Conservation (phyloP, 371 early-diverging fungal species). For the Quaeritorhiza haematococci region DNA sequence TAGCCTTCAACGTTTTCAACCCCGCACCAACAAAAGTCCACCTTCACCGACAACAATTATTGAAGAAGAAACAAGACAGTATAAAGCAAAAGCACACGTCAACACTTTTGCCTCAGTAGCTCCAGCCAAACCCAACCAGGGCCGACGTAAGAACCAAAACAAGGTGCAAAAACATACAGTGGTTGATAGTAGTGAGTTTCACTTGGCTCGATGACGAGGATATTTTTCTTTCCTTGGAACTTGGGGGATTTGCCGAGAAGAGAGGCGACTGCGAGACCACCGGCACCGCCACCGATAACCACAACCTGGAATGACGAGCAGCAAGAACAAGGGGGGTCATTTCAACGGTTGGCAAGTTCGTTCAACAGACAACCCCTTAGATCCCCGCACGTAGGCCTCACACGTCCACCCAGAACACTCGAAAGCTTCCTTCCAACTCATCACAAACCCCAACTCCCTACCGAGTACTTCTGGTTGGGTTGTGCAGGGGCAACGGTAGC, state of each 20-base stretch:
- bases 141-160: neutral
- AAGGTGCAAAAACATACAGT: slow-evolving; percentile 83
- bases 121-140: neutral
- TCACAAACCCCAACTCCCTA: too few relatives aligned
- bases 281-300: slow-evolving; percentile 77
- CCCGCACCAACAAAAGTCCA: slow-evolving; percentile 67
- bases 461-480: too few relatives aligned
- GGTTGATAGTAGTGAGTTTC: slow-evolving; percentile 82
- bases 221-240: slow-evolving; percentile 10
- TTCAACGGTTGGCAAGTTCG: too few relatives aligned
- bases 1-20: slow-evolving; percentile 68
- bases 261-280: slow-evolving; percentile 70
- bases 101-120: neutral
- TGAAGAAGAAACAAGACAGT: neutral
- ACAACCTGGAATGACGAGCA: slow-evolving; percentile 32
- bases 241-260: slow-evolving; percentile 41
- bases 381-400: too few relatives aligned
- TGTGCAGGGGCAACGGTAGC: too few relatives aligned
- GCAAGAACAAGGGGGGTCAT: too few relatives aligned
- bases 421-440: too few relatives aligned
- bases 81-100: neutral
- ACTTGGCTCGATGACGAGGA: slow-evolving; percentile 78
- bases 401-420: too few relatives aligned
- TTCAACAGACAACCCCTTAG: too few relatives aligned
- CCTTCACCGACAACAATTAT: neutral